phyloP scores from a whole-genome alignment of 176 grass and related monocot species.

The Hsuehochloa calcarea region DNA sequence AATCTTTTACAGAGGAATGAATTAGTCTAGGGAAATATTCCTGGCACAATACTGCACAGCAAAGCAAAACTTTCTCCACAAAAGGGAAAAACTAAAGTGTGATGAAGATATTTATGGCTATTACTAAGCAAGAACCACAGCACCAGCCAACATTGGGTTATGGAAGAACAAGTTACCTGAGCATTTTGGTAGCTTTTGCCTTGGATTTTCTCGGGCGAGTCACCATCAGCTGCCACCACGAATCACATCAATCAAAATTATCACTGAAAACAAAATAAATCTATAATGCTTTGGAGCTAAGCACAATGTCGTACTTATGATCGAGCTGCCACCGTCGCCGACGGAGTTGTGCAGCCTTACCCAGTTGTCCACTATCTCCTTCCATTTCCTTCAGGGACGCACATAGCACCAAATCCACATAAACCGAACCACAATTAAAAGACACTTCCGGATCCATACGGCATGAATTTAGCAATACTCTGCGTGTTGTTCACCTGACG shows the following conservation, averaged over 20 bases:
- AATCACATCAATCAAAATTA: conserved; percentile 9
- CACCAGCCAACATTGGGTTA: background rate
- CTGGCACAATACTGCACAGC: background rate
- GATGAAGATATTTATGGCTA: background rate
- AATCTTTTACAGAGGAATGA: background rate
- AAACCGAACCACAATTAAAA: conserved; percentile 24
- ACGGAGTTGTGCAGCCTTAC: conserved; percentile 55
- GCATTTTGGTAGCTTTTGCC: conserved; percentile 40
- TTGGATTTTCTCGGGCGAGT: conserved; percentile 65
- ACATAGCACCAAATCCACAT: background rate
- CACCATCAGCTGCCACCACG: conserved; percentile 58
- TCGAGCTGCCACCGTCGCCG: conserved; percentile 37
- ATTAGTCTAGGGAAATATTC: background rate
- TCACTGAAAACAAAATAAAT: conserved; percentile 1
- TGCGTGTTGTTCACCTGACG: conserved; percentile 55
- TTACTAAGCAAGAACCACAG: background rate
- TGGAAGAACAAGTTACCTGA: conserved; percentile 24
- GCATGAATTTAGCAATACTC: background rate
- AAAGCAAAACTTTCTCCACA: background rate
- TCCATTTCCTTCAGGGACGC: conserved; percentile 67
- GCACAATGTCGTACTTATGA: conserved; percentile 51
- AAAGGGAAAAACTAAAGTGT: background rate
- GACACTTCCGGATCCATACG: background rate
- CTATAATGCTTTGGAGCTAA: conserved; percentile 3
- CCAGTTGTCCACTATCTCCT: conserved; percentile 64